phyloP scores from a whole-genome alignment of 306 rosid species.

The Sicyos edulis region DNA sequence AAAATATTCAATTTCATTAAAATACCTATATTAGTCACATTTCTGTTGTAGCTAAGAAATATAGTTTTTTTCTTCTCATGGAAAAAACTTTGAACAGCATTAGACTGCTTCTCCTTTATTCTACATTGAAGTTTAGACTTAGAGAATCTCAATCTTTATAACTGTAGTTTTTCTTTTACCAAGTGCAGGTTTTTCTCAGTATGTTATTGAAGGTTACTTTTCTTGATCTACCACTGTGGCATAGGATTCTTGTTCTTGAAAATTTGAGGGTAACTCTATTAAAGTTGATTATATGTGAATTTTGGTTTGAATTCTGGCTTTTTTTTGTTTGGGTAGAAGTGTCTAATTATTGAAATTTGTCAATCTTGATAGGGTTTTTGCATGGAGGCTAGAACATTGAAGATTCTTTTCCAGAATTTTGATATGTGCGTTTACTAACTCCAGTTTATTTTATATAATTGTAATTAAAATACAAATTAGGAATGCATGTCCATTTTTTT shows the following conservation, averaged over 20 bases:
- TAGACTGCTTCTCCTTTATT: background rate
- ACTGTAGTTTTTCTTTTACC: background rate
- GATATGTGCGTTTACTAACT: slow-evolving; percentile 62
- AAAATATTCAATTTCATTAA: too few relatives aligned
- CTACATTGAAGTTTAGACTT: background rate
- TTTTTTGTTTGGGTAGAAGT: background rate
- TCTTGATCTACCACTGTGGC: slow-evolving; percentile 97
- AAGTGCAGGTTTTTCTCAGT: slow-evolving; percentile 89
- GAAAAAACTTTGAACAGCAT: slow-evolving; percentile 4
- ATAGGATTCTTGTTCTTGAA: slow-evolving; percentile 98
- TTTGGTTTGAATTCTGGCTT: slow-evolving; percentile 9
- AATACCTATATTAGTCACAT: background rate
- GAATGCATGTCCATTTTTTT: background rate
- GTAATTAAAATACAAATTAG: background rate
- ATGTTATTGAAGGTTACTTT: slow-evolving; percentile 89
- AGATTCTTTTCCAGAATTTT: slow-evolving; percentile 80
- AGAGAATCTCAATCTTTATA: background rate
- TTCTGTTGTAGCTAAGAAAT: background rate
- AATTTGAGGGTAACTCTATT: slow-evolving; percentile 69
- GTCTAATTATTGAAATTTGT: slow-evolving; percentile 27
- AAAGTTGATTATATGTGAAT: slow-evolving; percentile 21
- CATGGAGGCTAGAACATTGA: slow-evolving; percentile 83
- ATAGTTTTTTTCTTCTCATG: background rate
- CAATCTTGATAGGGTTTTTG: slow-evolving; percentile 75
- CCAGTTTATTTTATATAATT: slow-evolving; percentile 1